phyloP scores from a whole-genome alignment of 371 early-diverging fungal species.

The Paraphysoderma sedebokerense region DNA sequence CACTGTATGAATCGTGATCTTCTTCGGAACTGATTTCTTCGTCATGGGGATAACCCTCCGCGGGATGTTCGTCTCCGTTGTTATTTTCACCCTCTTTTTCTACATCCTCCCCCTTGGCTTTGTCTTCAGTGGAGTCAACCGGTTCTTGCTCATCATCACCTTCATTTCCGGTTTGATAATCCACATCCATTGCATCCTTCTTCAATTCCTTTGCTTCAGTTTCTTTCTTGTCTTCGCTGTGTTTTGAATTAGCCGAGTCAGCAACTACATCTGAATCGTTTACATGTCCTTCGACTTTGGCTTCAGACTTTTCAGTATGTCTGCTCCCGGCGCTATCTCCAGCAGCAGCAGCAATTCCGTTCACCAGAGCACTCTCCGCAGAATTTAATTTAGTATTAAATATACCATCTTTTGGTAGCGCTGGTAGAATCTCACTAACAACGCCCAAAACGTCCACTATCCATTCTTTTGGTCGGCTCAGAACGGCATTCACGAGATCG shows the following conservation, averaged over 20 bases:
- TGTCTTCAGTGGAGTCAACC: constrained; percentile 11
- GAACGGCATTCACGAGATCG: constrained; percentile 15
- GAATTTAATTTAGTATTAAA: constrained; percentile 5
- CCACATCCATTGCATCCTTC: not conserved
- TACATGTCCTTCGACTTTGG: not conserved
- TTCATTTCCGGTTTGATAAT: not conserved
- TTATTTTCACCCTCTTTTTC: constrained; percentile 4
- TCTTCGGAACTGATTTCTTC: not conserved
- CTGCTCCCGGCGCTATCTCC: constrained; percentile 9
- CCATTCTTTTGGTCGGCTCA: constrained; percentile 22
- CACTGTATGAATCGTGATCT: not conserved
- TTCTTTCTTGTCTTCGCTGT: not conserved
- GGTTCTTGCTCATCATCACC: constrained; percentile 2
- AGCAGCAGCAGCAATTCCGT: constrained; percentile 3
- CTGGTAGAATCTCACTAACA: constrained; percentile 36
- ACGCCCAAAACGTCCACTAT: constrained; percentile 26
- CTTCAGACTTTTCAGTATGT: not conserved
- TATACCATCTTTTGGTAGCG: constrained; percentile 34
- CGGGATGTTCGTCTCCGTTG: not conserved
- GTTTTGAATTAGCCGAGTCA: constrained; percentile 3
- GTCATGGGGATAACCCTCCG: too few relatives aligned
- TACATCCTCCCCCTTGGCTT: constrained; percentile 2
- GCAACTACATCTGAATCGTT: constrained; percentile 1
- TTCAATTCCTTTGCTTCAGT: not conserved
- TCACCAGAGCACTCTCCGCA: constrained; percentile 3